These are phyloP conservation scores for Ogataea angusta DNA, from an alignment of 805 yeast species.

Conservation along the genomic window DNA sequence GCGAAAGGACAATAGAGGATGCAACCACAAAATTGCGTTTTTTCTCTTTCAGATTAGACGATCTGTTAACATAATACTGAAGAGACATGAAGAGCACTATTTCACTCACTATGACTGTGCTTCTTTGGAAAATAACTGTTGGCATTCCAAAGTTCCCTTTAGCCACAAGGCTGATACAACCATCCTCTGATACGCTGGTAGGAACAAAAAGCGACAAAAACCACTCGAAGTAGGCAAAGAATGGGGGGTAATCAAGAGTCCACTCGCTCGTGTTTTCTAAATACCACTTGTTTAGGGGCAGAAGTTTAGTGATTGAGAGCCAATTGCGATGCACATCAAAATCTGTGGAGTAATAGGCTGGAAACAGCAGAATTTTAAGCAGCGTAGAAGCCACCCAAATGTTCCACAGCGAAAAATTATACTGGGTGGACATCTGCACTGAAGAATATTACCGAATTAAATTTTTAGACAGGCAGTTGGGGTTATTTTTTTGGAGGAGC, in stretches of 20 bases:
- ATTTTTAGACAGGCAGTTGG: not conserved
- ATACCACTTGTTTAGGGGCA: conserved; percentile 84
- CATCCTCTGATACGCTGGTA: conserved; percentile 56
- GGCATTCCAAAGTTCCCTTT: conserved; percentile 70
- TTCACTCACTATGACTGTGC: conserved; percentile 78
- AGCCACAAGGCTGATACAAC: conserved; percentile 67
- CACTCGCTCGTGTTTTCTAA: conserved; percentile 74
- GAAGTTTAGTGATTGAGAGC: conserved; percentile 80
- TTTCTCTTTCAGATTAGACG: conserved; percentile 33
- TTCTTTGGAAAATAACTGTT: conserved; percentile 79
- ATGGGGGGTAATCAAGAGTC: conserved; percentile 98
- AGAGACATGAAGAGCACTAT: conserved; percentile 63
- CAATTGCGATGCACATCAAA: conserved; percentile 97
- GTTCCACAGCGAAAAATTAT: conserved; percentile 55
- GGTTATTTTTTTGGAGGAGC: not conserved
- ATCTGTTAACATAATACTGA: conserved; percentile 63
- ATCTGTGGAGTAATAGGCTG: conserved; percentile 90
- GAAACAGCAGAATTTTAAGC: conserved; percentile 59
- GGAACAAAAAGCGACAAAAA: conserved; percentile 71
- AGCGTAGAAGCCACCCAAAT: conserved; percentile 63
- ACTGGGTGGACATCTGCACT: conserved; percentile 13
- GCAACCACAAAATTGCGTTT: conserved; percentile 70
- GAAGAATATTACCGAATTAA: not conserved
- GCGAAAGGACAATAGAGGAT: conserved; percentile 77
- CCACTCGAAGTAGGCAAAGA: conserved; percentile 96